Percentiles rank a stretch among this genome's conserved stretches.
These are phyloP conservation scores for Holtermannia corniformis DNA, from an alignment of 768 basidiomycete species.

Conservation along the genomic window DNA sequence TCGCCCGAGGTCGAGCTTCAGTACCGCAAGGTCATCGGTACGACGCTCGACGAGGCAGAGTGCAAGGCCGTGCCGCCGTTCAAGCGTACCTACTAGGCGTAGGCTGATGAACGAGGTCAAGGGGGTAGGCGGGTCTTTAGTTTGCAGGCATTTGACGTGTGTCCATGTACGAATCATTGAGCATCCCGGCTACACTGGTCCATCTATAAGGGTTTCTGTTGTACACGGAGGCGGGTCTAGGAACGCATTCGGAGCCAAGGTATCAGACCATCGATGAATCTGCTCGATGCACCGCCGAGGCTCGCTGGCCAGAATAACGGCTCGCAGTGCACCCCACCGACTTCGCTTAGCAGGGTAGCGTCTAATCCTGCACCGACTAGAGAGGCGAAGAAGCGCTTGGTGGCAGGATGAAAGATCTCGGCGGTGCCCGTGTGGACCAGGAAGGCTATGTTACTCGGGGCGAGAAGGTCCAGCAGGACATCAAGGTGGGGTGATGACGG, in stretches of 20 bases:
- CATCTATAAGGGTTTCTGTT: background rate
- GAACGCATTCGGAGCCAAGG: background rate
- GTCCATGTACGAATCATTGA: background rate
- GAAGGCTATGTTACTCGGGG: background rate
- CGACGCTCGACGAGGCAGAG: slow-evolving; percentile 88
- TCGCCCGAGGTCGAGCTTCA: slow-evolving; percentile 77
- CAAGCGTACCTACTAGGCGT: slow-evolving; percentile 88
- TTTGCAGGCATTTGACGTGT: background rate
- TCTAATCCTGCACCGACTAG: no score
- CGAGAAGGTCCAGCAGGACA: background rate
- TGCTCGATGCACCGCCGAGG: background rate
- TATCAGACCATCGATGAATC: no score
- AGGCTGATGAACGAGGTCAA: background rate
- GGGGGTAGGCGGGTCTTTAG: background rate
- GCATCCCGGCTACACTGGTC: no score
- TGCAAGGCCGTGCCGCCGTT: slow-evolving; percentile 96
- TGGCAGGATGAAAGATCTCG: no score
- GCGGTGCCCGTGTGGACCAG: slow-evolving; percentile 10
- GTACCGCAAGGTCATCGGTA: slow-evolving; percentile 76
- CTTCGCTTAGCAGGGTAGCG: no score
- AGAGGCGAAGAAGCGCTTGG: no score
- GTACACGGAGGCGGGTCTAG: background rate
- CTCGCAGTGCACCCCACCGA: no score
- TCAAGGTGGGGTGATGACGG: slow-evolving; percentile 3
- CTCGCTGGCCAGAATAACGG: background rate